Evolutionary conservation across 2,329 filamentous ascomycete species (phyloP).

Genomic region (Diaporthe helianthi): DNA sequence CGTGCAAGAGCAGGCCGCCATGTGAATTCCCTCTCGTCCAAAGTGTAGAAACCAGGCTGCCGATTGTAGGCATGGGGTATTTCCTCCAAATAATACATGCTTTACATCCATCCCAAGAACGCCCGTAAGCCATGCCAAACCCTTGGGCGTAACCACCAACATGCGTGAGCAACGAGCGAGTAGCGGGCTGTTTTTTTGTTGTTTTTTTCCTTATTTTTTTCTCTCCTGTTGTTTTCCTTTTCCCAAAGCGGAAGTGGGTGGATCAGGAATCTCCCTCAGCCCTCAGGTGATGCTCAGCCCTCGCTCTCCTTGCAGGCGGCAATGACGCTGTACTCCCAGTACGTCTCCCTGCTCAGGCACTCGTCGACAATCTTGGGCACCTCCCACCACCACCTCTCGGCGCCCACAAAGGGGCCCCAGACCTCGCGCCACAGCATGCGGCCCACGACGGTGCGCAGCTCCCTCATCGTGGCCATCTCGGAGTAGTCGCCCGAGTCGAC

Average conservation of each 20-base stretch:
- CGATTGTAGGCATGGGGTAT: constrained; percentile 7
- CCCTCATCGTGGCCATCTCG: constrained; percentile 32
- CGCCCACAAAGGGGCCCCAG: constrained; percentile 62
- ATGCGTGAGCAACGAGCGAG: not conserved
- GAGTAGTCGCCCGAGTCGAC: constrained; percentile 29
- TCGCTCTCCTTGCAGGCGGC: constrained; percentile 57
- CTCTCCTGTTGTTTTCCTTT: no score
- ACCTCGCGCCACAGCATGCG: constrained; percentile 67
- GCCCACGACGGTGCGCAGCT: constrained; percentile 58
- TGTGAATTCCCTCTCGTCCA: no score
- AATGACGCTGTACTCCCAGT: constrained; percentile 66
- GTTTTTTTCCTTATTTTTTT: no score
- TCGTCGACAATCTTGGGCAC: constrained; percentile 61
- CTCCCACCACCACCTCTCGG: constrained; percentile 68
- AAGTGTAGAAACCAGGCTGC: not conserved
- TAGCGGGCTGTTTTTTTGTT: no score
- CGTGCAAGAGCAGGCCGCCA: not conserved
- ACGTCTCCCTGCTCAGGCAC: constrained; percentile 60
- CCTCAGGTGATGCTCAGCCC: not conserved
- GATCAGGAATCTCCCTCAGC: no score
- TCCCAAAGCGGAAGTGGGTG: not conserved
- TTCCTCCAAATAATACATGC: constrained; percentile 5
- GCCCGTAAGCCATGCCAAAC: not conserved
- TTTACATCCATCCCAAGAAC: not conserved
- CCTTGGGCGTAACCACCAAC: not conserved